Evolutionary conservation across 371 early-diverging fungal species (phyloP).

Genomic region (Sanchytrium tribonematis): DNA sequence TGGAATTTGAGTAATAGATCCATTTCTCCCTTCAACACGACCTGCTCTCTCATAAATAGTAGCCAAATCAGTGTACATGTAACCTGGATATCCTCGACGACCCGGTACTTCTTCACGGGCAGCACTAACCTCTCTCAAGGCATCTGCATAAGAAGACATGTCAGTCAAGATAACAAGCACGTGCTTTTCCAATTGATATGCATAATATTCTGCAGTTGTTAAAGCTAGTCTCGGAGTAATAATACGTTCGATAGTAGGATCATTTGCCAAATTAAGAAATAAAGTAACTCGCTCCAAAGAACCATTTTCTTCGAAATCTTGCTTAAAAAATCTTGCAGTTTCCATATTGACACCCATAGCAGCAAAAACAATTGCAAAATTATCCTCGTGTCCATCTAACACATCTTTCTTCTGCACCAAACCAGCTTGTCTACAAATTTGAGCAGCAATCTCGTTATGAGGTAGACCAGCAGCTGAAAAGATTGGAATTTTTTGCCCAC

Average conservation of each 20-base stretch:
- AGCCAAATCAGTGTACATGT: slow-evolving; percentile 99
- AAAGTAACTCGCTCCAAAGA: slow-evolving; percentile 94
- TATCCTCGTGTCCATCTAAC: slow-evolving; percentile 92
- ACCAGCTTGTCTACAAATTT: slow-evolving; percentile 99
- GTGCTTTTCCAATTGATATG: slow-evolving; percentile 98
- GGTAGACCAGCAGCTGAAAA: slow-evolving; percentile 99
- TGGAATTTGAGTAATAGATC: slow-evolving; percentile 99
- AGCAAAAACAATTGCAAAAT: slow-evolving; percentile 99
- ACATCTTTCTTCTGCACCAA: slow-evolving; percentile 92
- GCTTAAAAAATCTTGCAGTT: slow-evolving; percentile 98
- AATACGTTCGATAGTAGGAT: slow-evolving; percentile 99
- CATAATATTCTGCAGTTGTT: slow-evolving; percentile 98
- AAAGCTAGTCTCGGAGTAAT: slow-evolving; percentile 98
- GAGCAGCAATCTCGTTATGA: slow-evolving; percentile 99
- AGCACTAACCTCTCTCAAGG: slow-evolving; percentile 96
- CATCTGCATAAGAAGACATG: slow-evolving; percentile 99
- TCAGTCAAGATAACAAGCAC: slow-evolving; percentile 99
- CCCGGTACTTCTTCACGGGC: slow-evolving; percentile 99
- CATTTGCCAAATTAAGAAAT: slow-evolving; percentile 99
- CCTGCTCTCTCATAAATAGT: slow-evolving; percentile 99
- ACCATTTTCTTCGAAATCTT: slow-evolving; percentile 98
- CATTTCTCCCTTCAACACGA: slow-evolving; percentile 95
- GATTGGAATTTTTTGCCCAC: slow-evolving; percentile 99
- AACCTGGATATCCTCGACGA: slow-evolving; percentile 99
- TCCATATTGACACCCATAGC: slow-evolving; percentile 99